Conservation (phyloP, 1,284 basidiomycete species). For the Sparassis latifolia region DNA sequence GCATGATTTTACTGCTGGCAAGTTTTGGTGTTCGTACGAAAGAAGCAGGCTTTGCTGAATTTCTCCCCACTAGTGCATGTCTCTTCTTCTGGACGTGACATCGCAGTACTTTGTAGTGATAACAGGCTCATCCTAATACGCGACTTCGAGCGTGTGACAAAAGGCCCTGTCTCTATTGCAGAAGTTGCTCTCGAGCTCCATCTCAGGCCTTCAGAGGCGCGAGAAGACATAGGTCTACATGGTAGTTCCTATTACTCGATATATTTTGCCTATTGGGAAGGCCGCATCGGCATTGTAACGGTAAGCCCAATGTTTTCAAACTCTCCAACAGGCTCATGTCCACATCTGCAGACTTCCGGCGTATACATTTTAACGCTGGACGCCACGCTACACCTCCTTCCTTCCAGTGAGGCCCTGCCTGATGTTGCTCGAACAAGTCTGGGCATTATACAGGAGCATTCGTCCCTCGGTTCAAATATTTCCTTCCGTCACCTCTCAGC, state of each 20-base stretch:
- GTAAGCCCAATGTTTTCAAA: constrained; percentile 26
- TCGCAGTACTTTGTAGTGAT: constrained; percentile 40
- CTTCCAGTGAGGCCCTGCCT: constrained; percentile 8
- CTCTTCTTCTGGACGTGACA: constrained; percentile 48
- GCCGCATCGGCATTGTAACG: constrained; percentile 43
- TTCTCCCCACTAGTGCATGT: constrained; percentile 43
- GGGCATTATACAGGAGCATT: constrained; percentile 11
- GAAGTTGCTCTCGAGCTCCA: constrained; percentile 39
- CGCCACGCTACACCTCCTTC: constrained; percentile 12
- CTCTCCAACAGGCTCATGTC: background rate
- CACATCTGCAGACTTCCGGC: constrained; percentile 35
- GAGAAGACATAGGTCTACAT: too few relatives aligned
- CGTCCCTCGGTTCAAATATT: background rate
- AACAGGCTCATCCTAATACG: constrained; percentile 45
- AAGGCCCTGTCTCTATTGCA: constrained; percentile 24
- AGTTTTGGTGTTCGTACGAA: constrained; percentile 3
- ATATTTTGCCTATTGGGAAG: constrained; percentile 51
- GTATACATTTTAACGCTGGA: constrained; percentile 20
- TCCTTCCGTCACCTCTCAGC: constrained; percentile 26
- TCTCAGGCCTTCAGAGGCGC: constrained; percentile 17
- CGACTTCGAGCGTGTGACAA: constrained; percentile 41
- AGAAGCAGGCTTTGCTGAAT: background rate
- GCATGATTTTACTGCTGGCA: background rate
- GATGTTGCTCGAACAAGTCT: constrained; percentile 11
- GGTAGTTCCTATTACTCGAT: constrained; percentile 16